Evolutionary conservation across 345 rosid genomes (phyloP), one percentile per base, ranked within the genome.

Genomic region (Hibiscus tridactylites): DNA sequence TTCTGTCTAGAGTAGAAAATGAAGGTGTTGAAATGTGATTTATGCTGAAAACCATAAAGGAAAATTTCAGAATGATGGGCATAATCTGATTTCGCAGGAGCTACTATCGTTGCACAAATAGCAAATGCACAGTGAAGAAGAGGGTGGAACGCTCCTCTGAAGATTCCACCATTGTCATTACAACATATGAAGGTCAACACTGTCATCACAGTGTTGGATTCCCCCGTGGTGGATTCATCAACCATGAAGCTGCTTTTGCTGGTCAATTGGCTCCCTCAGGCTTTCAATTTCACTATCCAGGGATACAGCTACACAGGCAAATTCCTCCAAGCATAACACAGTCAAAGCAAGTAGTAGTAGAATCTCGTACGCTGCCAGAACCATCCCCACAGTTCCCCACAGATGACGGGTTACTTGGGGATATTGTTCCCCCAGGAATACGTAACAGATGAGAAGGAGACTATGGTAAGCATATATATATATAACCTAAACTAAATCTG

Each of bases 181-280:
- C 99, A 11, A 95, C 97, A 37, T 95, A 95, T 65, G 99, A 95
- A 84, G 99, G 99, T 61, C 99, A 95, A 70, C 99, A 95, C 79
- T 91, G 97, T 54, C 99, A 95, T 70, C 97, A 90, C 16, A 85
- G 91, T 3, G 79, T 85, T 28, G 93, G 97, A 58, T 90, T 88
- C 79, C 96, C 91, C 15, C 85, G 95, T 37, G 93, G 97, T 3
- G 91, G 96, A 68, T 57, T 86, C 80, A 81, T 86, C 77, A 83
- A 79, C 16, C 89, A 82, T 39, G 90, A 86, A 62, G 82, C 86
- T 42, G 78, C 81, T 21, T 76, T 84, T 74, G 63, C 83, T 33
- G 76, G 79, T 64, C 84, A 71, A 68, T 74, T 85, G 60, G 76
- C 71, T 72, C 82, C 88, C 26, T 77, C 85, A 58, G 31, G 82